Base-by-base conservation (phyloP, 306 rosid species). In the Cucurbita argyrosperma region DNA sequence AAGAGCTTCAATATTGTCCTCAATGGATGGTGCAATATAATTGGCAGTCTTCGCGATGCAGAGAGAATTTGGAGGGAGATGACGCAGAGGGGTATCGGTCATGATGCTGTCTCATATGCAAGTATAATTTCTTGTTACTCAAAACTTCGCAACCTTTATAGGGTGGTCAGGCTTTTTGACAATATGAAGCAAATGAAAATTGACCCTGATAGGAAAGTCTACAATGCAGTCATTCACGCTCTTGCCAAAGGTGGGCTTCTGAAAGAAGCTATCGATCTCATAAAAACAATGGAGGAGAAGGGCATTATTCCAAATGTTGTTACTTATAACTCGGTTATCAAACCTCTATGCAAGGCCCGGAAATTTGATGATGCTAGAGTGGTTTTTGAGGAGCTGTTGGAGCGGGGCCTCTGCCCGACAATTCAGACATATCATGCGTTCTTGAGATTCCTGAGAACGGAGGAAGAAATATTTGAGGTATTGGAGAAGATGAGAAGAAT, bases 1-100 rank as follows among this genome's bases (percentile, higher is more conserved):
- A 90, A 89, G 84, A 90, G 97, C 85, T 90, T 93, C 79, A 93
- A 93, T 82, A 90, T 90, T 51, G 74, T 93, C 77, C 90, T 93
- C 65, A 89, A 87, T 75, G 97, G 98, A 74, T 93, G 98, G 98
- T 83, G 93, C 39, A 90, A 90, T 81, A 77, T 83, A 71, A 86
- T 90, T 8, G 93, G 80, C 19, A 86, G 96, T 81, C 63, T 87
- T 2, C 80, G 82, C 13, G 79, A 93, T 16, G 96, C 88, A 4
- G 85, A 90, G 26, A 84, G 96, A 76, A 75, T 90, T 77, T 93
- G 96, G 98, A 77, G 71, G 82, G 96, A 88, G 82, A 93, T 93
- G 97, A 78, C 76, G 62, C 85, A 74, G 78, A 84, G 90, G 61
- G 82, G 92, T 60, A 76, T 93, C 76, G 71, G 53, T 59, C 90